A percentile compares a stretch with the other conserved stretches of the same genome.
Evolutionary conservation across 345 rosid species (phyloP).

Genomic region (Theobroma cacao): DNA sequence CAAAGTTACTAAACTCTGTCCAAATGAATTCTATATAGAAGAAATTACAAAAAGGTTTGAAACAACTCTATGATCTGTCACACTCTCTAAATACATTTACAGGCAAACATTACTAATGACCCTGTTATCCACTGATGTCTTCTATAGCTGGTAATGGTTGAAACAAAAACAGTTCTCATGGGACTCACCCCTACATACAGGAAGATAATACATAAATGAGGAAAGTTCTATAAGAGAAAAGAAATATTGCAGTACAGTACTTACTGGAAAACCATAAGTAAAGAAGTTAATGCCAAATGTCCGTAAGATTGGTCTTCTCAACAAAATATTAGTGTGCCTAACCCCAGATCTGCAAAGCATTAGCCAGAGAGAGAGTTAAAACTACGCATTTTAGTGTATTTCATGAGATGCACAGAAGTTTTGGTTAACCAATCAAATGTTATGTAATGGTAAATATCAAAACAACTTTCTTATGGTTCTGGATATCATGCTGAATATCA

Average conservation of each 20-base stretch:
- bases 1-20: neutral
- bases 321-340: constrained; percentile 12
- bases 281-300: constrained; percentile 17
- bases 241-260: neutral
- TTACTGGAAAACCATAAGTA: constrained; percentile 16
- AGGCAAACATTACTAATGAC: neutral
- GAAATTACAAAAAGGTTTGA: neutral
- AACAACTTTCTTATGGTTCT: neutral
- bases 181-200: too few relatives aligned
- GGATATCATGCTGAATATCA: neutral
- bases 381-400: neutral
- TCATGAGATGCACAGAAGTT: neutral
- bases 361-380: constrained; percentile 1
- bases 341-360: constrained; percentile 13
- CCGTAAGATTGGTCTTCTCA: constrained; percentile 13
- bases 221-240: neutral
- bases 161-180: neutral
- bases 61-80: neutral
- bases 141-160: neutral
- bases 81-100: neutral
- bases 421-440: neutral
- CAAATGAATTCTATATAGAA: neutral
- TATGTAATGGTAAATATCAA: neutral
- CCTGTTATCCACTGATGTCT: neutral
- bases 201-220: neutral